Percentiles rank a stretch among this genome's conserved stretches.
phyloP scores from a whole-genome alignment of 768 basidiomycete species.

The Cystofilobasidium bisporidii region DNA sequence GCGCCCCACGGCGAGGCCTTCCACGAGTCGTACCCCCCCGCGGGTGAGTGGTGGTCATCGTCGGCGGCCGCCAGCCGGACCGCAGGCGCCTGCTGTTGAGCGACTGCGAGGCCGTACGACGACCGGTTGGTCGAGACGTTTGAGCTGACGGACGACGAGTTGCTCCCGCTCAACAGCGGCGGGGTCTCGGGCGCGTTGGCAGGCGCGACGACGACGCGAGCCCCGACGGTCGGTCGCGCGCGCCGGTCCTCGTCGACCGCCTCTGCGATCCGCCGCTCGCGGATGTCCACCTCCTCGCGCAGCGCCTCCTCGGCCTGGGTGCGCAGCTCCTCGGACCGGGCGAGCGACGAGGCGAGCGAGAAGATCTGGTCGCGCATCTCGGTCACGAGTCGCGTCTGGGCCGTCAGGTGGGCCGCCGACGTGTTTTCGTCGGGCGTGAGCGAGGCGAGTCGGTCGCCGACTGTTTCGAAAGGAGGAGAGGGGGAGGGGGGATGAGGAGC shows the following conservation, averaged over 20 bases:
- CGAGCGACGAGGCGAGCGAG: constrained; percentile 41
- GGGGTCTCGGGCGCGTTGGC: constrained; percentile 5
- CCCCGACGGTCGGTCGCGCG: background rate
- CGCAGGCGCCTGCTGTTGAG: background rate
- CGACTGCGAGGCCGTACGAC: background rate
- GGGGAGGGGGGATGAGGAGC: no score
- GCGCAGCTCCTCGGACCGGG: constrained; percentile 22
- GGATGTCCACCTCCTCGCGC: constrained; percentile 11
- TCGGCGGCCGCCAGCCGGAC: background rate
- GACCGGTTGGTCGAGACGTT: constrained; percentile 9
- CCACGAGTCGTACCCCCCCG: background rate
- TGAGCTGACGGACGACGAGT: constrained; percentile 12
- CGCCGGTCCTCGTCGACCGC: constrained; percentile 25
- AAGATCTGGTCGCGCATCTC: constrained; percentile 43
- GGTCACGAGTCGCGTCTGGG: constrained; percentile 36
- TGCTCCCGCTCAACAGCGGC: background rate
- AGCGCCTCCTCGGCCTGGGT: constrained; percentile 16
- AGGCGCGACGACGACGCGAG: background rate
- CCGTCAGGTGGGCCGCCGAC: constrained; percentile 29
- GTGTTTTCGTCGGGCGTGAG: constrained; percentile 23
- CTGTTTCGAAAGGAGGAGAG: constrained; percentile 23
- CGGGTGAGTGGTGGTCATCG: background rate
- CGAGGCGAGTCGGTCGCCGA: constrained; percentile 35
- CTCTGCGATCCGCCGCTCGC: constrained; percentile 19
- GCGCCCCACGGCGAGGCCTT: constrained; percentile 13